Percentiles rank a stretch among this genome's conserved stretches.
Evolutionary conservation across 352 stramenopile species (phyloP).

Genomic region (Phytophthora sp.): DNA sequence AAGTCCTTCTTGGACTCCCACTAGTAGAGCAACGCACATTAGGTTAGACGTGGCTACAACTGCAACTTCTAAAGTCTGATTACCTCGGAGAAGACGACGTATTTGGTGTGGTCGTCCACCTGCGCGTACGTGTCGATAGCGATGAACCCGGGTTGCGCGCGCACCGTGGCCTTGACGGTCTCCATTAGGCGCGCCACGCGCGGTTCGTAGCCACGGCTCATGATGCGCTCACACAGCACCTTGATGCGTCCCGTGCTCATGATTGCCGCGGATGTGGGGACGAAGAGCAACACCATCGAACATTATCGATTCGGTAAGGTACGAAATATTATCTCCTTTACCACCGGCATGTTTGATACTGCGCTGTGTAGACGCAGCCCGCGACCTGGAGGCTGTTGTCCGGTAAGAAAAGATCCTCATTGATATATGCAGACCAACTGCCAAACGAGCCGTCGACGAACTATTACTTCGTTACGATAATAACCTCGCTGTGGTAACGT

Average conservation of each 20-base stretch:
- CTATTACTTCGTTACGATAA: conserved; percentile 8
- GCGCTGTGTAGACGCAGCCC: too few relatives aligned
- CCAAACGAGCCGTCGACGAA: conserved; percentile 17
- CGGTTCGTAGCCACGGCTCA: conserved; percentile 88
- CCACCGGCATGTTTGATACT: too few relatives aligned
- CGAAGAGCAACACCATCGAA: too few relatives aligned
- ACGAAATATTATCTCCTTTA: too few relatives aligned
- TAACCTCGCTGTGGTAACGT: neutral
- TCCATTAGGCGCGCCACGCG: conserved; percentile 87
- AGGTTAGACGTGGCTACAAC: conserved; percentile 1
- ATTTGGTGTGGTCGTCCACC: conserved; percentile 84
- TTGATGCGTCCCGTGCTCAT: conserved; percentile 55
- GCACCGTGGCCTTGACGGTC: conserved; percentile 83
- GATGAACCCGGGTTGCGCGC: conserved; percentile 73
- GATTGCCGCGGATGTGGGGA: neutral
- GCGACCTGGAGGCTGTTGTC: too few relatives aligned
- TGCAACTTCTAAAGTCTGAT: conserved; percentile 3
- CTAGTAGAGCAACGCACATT: conserved; percentile 26
- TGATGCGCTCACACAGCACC: conserved; percentile 88
- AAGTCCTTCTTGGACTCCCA: conserved; percentile 85
- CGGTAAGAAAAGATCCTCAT: conserved; percentile 28
- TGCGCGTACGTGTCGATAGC: conserved; percentile 82
- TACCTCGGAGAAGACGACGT: conserved; percentile 90
- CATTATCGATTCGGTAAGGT: too few relatives aligned
- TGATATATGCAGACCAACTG: conserved; percentile 33